A percentile compares a stretch with the other conserved stretches of the same genome.
Evolutionary conservation across 768 basidiomycete species (phyloP).

Genomic region (Tricholoma hemisulphureum): DNA sequence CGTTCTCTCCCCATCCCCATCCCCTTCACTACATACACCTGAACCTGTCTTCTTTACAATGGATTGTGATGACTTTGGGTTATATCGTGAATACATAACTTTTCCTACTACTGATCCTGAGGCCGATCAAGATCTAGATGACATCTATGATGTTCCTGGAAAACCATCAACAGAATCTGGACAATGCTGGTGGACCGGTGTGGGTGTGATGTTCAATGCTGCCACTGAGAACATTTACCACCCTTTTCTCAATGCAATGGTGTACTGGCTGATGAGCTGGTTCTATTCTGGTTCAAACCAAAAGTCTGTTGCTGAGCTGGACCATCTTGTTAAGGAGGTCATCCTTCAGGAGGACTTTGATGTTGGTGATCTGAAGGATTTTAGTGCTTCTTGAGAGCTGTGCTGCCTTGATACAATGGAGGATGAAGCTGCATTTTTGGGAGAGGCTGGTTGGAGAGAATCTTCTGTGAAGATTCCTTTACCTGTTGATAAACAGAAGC

Average conservation of each 20-base stretch:
- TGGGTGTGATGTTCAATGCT: not conserved
- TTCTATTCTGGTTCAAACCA: not conserved
- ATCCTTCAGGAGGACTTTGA: not conserved
- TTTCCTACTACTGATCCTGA: constrained; percentile 18
- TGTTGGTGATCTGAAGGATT: not conserved
- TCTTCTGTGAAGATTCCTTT: not conserved
- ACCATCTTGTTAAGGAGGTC: not conserved
- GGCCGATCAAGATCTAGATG: constrained; percentile 9
- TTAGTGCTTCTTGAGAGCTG: not conserved
- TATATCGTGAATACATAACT: constrained; percentile 20
- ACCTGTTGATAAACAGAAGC: not conserved
- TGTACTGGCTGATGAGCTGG: not conserved
- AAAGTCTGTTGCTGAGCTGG: not conserved
- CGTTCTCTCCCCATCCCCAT: not conserved
- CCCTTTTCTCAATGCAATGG: not conserved
- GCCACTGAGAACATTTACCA: not conserved
- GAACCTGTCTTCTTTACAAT: constrained; percentile 9
- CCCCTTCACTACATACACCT: not conserved
- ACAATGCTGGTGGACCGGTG: not conserved
- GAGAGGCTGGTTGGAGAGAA: not conserved
- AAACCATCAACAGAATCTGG: not conserved
- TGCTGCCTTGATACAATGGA: not conserved
- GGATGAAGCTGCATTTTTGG: not conserved
- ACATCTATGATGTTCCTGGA: constrained; percentile 12
- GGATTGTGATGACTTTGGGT: constrained; percentile 16